Percentiles rank a stretch among this genome's conserved stretches.
These are phyloP conservation scores for Steccherinum ochraceum DNA, from an alignment of 768 basidiomycete genomes.

Conservation along the genomic window DNA sequence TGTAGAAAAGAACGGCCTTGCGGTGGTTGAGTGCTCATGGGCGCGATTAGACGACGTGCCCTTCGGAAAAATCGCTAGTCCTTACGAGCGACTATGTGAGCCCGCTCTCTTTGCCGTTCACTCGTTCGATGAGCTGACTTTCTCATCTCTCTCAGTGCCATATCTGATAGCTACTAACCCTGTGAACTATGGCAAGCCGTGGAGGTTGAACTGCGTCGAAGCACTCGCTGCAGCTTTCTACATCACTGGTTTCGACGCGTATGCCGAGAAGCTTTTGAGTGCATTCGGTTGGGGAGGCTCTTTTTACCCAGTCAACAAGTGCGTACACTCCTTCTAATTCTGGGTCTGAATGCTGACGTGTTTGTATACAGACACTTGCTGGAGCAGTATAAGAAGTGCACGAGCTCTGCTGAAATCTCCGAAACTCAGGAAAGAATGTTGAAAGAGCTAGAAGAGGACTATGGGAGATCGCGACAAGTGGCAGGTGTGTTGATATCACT, in stretches of 20 bases:
- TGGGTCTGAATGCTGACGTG: background rate
- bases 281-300: conserved; percentile 90
- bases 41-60: conserved; percentile 93
- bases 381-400: conserved; percentile 71
- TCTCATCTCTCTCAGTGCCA: conserved; percentile 69
- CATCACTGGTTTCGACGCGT: conserved; percentile 78
- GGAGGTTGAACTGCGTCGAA: conserved; percentile 93
- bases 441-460: conserved; percentile 57
- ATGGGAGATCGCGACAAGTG: conserved; percentile 46
- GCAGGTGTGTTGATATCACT: conserved; percentile 31
- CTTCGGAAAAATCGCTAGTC: conserved; percentile 88
- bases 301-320: conserved; percentile 86
- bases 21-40: conserved; percentile 99
- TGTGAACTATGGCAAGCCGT: conserved; percentile 97
- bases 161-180: conserved; percentile 95
- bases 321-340: conserved; percentile 14
- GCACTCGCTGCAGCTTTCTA: conserved; percentile 94
- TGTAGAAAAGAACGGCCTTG: conserved; percentile 66
- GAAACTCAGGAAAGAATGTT: conserved; percentile 64
- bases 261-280: conserved; percentile 71
- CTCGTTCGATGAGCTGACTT: too few species aligned
- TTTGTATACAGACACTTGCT: conserved; percentile 30
- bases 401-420: conserved; percentile 48
- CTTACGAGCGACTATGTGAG: conserved; percentile 69
- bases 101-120: too few species aligned